A percentile compares a stretch with the other conserved stretches of the same genome.
These are phyloP conservation scores for Primulina huaijiensis DNA, from an alignment of 257 asterid genomes.

Conservation along the genomic window DNA sequence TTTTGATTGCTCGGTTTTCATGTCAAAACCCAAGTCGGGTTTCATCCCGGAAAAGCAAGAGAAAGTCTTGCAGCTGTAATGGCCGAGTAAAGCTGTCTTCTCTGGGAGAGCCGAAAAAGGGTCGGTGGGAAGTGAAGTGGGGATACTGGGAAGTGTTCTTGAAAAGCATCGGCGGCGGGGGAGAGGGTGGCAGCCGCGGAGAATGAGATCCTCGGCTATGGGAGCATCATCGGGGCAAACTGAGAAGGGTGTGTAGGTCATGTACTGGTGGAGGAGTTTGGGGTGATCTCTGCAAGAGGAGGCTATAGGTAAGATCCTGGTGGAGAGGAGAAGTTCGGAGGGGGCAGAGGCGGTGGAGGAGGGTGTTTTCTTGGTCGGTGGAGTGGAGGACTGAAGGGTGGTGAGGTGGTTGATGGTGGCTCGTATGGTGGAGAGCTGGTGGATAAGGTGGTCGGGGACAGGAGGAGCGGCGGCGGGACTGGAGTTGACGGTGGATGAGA, in stretches of 20 bases:
- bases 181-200: conserved; percentile 94
- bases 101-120: conserved; percentile 72
- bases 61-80: conserved; percentile 66
- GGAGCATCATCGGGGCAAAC: conserved; percentile 70
- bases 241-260: conserved; percentile 82
- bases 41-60: conserved; percentile 58
- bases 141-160: conserved; percentile 40
- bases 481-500: conserved; percentile 77
- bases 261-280: conserved; percentile 64
- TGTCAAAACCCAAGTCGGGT: conserved; percentile 74
- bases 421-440: conserved; percentile 90
- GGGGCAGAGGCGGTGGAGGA: conserved; percentile 45
- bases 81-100: conserved; percentile 49
- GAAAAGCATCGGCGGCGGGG: conserved; percentile 97
- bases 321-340: conserved; percentile 78
- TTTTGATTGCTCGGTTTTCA: conserved; percentile 59
- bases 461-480: conserved; percentile 56
- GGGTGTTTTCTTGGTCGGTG: conserved; percentile 33
- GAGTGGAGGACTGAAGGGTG: conserved; percentile 50
- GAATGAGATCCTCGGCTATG: conserved; percentile 69
- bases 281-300: conserved; percentile 85
- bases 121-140: conserved; percentile 49
- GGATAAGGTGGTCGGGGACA: conserved; percentile 90
- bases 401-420: conserved; percentile 97
- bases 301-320: conserved; percentile 80